Base-by-base conservation (phyloP, 139 green algal genomes). In the Chlorella ohadii region DNA sequence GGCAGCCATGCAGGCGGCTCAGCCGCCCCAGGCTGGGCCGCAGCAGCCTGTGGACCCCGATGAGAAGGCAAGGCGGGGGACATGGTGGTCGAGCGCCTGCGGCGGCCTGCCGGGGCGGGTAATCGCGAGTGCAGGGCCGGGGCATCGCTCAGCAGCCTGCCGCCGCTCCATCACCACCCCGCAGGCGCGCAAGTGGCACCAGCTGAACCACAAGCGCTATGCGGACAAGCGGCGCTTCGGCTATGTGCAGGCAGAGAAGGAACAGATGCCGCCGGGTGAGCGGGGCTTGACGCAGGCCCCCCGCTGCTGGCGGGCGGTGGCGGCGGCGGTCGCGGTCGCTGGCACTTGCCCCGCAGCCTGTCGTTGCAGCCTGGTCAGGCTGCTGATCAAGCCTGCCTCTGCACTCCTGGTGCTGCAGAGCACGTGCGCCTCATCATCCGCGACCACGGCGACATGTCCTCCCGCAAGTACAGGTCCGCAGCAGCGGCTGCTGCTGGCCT, bases 361-460 rank as follows among this genome's bases (percentile, higher is more conserved):
- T 51, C 44, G 44, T 51, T 51, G n/a, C n/a, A n/a, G n/a, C n/a
- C n/a, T n/a, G n/a, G n/a, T n/a, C n/a, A n/a, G n/a, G n/a, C n/a
- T n/a, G n/a, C n/a, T n/a, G n/a, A n/a, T n/a, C n/a, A n/a, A n/a
- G n/a, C n/a, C 44, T 55, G 44, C 11, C 11, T 55, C 44, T 55
- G 44, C 47, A 4, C 25, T 15, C 27, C 27, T 31, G 1, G 7
- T 71, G 12, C 15, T 85, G 67, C 85, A 25, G 97, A 99, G 93
- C 97, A 99, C 83, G 96, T 99, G 33, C 93, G 97, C 63, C 99
- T 99, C 88, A 98, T 99, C 89, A 96, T 98, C 74, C 89, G 93
- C 38, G 97, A 99, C 80, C 97, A 99, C 87, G 97, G 97, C 15
- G 97, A 99, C 89, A 99, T 99, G 97, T 94, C 92, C 7, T 97